phyloP scores from a whole-genome alignment of 2,329 filamentous ascomycete species.

The Tetracladium maxilliforme region DNA sequence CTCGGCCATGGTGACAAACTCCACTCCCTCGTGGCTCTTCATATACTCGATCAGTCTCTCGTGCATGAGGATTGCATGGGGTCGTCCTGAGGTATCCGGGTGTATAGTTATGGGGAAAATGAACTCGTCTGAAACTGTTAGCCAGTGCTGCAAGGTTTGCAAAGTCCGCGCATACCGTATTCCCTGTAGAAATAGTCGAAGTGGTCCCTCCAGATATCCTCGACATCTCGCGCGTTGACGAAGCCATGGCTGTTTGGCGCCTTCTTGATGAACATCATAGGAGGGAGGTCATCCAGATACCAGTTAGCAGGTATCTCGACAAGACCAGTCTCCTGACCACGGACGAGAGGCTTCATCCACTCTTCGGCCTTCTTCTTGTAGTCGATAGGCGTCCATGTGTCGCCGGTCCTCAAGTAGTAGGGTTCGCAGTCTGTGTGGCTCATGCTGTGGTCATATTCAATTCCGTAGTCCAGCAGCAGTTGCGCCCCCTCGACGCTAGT shows the following conservation, averaged over 20 bases:
- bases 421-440: conserved; percentile 48
- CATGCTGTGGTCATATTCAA: conserved; percentile 58
- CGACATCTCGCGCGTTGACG: conserved; percentile 39
- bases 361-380: conserved; percentile 43
- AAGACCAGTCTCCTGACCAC: conserved; percentile 43
- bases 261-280: conserved; percentile 61
- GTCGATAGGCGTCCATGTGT: conserved; percentile 54
- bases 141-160: too few relatives aligned
- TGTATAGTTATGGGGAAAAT: conserved; percentile 68
- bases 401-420: conserved; percentile 49
- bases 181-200: conserved; percentile 65
- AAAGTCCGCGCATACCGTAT: too few relatives aligned
- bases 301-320: conserved; percentile 53
- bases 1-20: conserved; percentile 56
- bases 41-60: conserved; percentile 51
- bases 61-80: conserved; percentile 61
- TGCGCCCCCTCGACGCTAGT: conserved; percentile 52
- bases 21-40: conserved; percentile 42
- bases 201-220: conserved; percentile 49
- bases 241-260: conserved; percentile 47
- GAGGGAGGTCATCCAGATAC: conserved; percentile 46
- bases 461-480: conserved; percentile 48
- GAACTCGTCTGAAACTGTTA: too few relatives aligned
- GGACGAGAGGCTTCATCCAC: conserved; percentile 52
- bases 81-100: conserved; percentile 57